These are phyloP conservation scores for Avicennia marina DNA, from an alignment of 257 asterid genomes.

Conservation along the genomic window DNA sequence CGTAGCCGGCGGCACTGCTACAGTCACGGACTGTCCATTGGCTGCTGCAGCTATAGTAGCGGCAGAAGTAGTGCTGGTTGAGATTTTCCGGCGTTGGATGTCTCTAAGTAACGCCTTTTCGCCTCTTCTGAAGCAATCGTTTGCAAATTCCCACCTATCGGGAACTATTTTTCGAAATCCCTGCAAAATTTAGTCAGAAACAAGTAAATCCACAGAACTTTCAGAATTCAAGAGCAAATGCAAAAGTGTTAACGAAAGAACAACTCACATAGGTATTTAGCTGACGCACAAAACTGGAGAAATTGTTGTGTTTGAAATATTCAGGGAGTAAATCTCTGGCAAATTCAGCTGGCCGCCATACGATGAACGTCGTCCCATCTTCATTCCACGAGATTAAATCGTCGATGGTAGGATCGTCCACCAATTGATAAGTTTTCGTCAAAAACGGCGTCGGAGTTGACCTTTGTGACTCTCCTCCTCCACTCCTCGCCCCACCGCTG, in stretches of 20 bases:
- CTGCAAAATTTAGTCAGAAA: slow-evolving; percentile 26
- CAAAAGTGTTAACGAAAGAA: background rate
- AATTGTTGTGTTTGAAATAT: slow-evolving; percentile 86
- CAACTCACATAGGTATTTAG: slow-evolving; percentile 70
- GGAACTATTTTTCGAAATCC: slow-evolving; percentile 89
- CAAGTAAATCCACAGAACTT: too few species aligned
- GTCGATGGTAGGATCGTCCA: slow-evolving; percentile 60
- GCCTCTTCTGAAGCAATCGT: slow-evolving; percentile 64
- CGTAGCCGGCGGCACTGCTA: slow-evolving; percentile 18
- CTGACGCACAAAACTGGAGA: slow-evolving; percentile 90
- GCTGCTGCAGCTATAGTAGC: slow-evolving; percentile 9
- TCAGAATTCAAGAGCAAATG: background rate
- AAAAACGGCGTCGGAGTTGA: slow-evolving; percentile 77
- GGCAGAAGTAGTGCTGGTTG: slow-evolving; percentile 20
- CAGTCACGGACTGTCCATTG: slow-evolving; percentile 15
- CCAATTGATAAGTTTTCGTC: slow-evolving; percentile 74
- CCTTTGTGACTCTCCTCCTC: slow-evolving; percentile 53
- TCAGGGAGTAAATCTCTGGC: slow-evolving; percentile 81
- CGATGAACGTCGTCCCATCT: slow-evolving; percentile 75
- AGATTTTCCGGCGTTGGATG: slow-evolving; percentile 74
- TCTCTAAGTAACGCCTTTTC: slow-evolving; percentile 54
- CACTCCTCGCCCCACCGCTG: slow-evolving; percentile 17
- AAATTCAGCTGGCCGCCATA: slow-evolving; percentile 87
- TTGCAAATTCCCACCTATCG: slow-evolving; percentile 87
- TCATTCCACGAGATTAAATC: slow-evolving; percentile 90